Conservation (phyloP, 768 basidiomycete species). For the Grammothele lineata region DNA sequence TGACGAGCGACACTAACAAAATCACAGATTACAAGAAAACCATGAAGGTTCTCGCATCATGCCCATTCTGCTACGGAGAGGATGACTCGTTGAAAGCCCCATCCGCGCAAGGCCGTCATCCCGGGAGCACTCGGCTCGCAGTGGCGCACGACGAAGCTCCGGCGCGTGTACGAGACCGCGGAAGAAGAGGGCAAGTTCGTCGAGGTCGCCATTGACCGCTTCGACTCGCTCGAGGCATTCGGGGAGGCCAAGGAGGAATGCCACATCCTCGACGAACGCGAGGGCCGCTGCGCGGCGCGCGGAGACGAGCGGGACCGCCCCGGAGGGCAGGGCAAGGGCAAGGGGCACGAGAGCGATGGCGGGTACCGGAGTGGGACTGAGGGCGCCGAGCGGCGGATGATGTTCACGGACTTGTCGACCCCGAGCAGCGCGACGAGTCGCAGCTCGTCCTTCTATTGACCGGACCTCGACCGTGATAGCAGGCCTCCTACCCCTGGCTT, state of each 20-base stretch:
- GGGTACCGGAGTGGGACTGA: no score
- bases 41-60: slow-evolving; percentile 82
- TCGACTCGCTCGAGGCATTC: slow-evolving; percentile 80
- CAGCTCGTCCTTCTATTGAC: slow-evolving; percentile 85
- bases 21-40: slow-evolving; percentile 91
- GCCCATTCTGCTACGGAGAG: slow-evolving; percentile 88
- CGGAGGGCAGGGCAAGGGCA: slow-evolving; percentile 32
- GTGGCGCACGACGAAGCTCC: slow-evolving; percentile 98
- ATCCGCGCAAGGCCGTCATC: slow-evolving; percentile 45
- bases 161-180: slow-evolving; percentile 83
- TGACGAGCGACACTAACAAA: no score
- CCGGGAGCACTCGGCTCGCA: slow-evolving; percentile 91
- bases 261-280: slow-evolving; percentile 79
- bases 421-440: slow-evolving; percentile 64
- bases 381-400: slow-evolving; percentile 46
- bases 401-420: slow-evolving; percentile 62
- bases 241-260: slow-evolving; percentile 88
- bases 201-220: slow-evolving; percentile 84
- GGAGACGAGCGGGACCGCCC: slow-evolving; percentile 30
- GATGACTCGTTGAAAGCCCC: slow-evolving; percentile 85
- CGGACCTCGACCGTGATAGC: slow-evolving; percentile 47
- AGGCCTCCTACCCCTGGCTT: slow-evolving; percentile 45
- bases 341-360: no score
- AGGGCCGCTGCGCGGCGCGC: slow-evolving; percentile 44
- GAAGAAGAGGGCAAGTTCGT: slow-evolving; percentile 74